Evolutionary conservation across 441 rosid species (phyloP).

Genomic region (Pelargonium cotyledonis): DNA sequence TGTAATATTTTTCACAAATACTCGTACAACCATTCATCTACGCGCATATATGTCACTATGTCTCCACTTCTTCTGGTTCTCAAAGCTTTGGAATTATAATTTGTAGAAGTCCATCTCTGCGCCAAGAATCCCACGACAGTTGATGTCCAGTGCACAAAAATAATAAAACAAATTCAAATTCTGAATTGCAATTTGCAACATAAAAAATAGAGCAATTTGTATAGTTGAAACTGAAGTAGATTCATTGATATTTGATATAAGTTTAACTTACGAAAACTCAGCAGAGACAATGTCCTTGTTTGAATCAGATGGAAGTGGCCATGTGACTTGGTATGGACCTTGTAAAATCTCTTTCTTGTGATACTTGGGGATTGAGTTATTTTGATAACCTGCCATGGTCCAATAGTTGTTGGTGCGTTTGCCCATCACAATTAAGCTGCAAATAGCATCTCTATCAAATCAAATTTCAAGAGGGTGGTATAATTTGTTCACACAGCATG

Average conservation of each 20-base stretch:
- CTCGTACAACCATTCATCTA: background rate
- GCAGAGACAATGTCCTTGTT: conserved; percentile 55
- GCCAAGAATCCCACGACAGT: conserved; percentile 15
- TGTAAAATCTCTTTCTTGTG: conserved; percentile 48
- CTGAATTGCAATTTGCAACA: background rate
- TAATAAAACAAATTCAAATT: background rate
- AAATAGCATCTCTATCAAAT: conserved; percentile 14
- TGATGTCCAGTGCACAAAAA: conserved; percentile 5
- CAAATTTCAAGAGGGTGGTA: background rate
- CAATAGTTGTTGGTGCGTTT: conserved; percentile 32
- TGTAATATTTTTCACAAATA: background rate
- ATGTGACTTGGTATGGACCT: conserved; percentile 53
- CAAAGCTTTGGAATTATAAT: conserved; percentile 55
- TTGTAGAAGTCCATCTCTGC: conserved; percentile 67
- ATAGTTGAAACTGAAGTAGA: background rate
- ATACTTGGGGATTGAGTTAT: conserved; percentile 30
- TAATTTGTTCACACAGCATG: background rate
- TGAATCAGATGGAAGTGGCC: conserved; percentile 58
- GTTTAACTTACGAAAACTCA: conserved; percentile 56
- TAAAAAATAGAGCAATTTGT: conserved; percentile 11
- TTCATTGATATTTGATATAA: conserved; percentile 7
- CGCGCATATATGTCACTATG: background rate
- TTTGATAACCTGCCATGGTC: conserved; percentile 23
- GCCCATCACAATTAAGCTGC: conserved; percentile 57
- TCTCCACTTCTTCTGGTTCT: conserved; percentile 20